These are phyloP conservation scores for Oryza officinalis DNA, from an alignment of 176 grass and related monocot genomes.

Conservation along the genomic window DNA sequence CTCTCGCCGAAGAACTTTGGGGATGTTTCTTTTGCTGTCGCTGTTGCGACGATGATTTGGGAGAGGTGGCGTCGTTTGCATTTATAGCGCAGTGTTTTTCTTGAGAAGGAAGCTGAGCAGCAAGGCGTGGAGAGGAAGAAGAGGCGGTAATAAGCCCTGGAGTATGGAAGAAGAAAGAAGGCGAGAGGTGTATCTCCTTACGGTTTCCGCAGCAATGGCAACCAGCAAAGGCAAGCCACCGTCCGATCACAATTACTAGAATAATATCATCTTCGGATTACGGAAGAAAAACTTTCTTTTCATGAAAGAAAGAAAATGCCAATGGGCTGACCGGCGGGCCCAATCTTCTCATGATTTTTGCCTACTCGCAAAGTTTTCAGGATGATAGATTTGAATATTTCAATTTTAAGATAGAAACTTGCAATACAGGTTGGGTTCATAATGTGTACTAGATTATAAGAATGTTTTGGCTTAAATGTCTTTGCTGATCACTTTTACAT, in stretches of 20 bases:
- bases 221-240: neutral
- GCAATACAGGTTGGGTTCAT: neutral
- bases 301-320: neutral
- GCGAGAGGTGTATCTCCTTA: neutral
- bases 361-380: too few relatives aligned
- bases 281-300: neutral
- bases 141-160: neutral
- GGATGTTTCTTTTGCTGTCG: neutral
- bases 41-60: neutral
- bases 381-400: too few relatives aligned
- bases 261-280: neutral
- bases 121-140: neutral
- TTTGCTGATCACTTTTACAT: neutral
- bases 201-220: neutral
- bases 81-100: neutral
- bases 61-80: neutral
- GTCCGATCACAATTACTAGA: neutral
- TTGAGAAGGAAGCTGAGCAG: conserved; percentile 3
- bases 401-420: too few relatives aligned
- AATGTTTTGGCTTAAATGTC: neutral
- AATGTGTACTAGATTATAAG: neutral
- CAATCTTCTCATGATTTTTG: neutral
- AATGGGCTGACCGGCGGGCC: neutral
- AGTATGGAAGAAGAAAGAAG: conserved; percentile 20
- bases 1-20: neutral